Conservation (phyloP, 139 green algal genomes). For the Dunaliella primolecta region DNA sequence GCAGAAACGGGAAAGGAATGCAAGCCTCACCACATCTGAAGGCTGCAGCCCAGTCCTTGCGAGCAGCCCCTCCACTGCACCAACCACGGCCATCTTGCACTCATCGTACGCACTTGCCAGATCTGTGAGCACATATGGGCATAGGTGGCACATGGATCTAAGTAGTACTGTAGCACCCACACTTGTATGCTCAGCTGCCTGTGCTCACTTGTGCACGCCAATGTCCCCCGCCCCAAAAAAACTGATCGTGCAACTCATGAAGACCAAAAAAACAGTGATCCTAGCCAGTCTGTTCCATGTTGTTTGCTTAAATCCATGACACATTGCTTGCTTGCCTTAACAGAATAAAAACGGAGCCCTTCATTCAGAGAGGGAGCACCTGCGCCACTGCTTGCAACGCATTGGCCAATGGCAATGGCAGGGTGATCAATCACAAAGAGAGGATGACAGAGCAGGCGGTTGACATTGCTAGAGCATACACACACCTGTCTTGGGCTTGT, state of each 20-base stretch:
- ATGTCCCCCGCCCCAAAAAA: too few species aligned
- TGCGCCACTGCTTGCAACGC: too few species aligned
- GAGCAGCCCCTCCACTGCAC: conserved; percentile 19
- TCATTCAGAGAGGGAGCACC: too few species aligned
- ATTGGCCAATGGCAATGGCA: too few species aligned
- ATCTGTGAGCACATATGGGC: neutral
- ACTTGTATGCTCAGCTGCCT: neutral
- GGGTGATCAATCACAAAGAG: too few species aligned
- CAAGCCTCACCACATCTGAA: conserved; percentile 35
- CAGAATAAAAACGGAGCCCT: too few species aligned
- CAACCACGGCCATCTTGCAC: conserved; percentile 1
- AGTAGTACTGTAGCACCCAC: neutral
- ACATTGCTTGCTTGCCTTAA: too few species aligned
- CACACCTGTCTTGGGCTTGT: neutral
- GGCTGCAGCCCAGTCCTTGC: conserved; percentile 32
- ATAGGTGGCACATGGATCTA: neutral
- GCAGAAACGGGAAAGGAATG: neutral
- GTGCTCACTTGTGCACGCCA: neutral
- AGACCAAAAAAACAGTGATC: neutral
- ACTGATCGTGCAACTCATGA: neutral
- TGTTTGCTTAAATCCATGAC: too few species aligned
- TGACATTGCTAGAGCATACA: too few species aligned
- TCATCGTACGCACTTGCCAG: neutral
- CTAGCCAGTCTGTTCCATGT: too few species aligned
- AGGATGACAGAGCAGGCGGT: too few species aligned